Conservation (phyloP, 306 rosid species). For the Medicago ruthenica region DNA sequence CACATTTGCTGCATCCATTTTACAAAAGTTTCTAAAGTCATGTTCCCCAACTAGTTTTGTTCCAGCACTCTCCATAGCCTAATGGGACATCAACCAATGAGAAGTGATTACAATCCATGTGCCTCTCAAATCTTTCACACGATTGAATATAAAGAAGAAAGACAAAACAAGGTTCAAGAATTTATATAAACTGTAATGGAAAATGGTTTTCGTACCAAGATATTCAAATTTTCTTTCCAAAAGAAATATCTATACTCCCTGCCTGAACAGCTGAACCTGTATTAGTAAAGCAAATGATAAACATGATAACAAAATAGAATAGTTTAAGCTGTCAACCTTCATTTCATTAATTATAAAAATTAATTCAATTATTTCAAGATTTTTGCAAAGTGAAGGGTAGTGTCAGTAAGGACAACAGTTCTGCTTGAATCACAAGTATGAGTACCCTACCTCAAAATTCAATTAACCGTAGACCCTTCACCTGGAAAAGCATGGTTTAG, state of each 20-base stretch:
- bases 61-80: slow-evolving; percentile 87
- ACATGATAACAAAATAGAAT: slow-evolving; percentile 29
- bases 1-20: slow-evolving; percentile 94
- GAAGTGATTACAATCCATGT: slow-evolving; percentile 10
- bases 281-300: slow-evolving; percentile 44
- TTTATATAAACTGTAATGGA: slow-evolving; percentile 21
- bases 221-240: slow-evolving; percentile 78
- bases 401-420: slow-evolving; percentile 20
- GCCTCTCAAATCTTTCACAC: slow-evolving; percentile 34
- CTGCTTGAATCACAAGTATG: slow-evolving; percentile 28
- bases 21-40: slow-evolving; percentile 94
- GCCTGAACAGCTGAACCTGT: slow-evolving; percentile 93
- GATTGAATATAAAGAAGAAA: slow-evolving; percentile 34
- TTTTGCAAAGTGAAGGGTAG: slow-evolving; percentile 22
- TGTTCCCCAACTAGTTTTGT: slow-evolving; percentile 80
- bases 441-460: too few species aligned
- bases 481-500: slow-evolving; percentile 21
- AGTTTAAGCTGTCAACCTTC: slow-evolving; percentile 35
- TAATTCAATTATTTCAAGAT: slow-evolving; percentile 7
- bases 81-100: slow-evolving; percentile 48
- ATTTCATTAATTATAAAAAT: slow-evolving; percentile 12
- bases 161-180: slow-evolving; percentile 31
- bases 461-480: too few species aligned
- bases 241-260: slow-evolving; percentile 90
- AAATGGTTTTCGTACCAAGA: slow-evolving; percentile 54